phyloP scores from a whole-genome alignment of 2,329 filamentous ascomycete genomes.

The Hypoxylon sp. region DNA sequence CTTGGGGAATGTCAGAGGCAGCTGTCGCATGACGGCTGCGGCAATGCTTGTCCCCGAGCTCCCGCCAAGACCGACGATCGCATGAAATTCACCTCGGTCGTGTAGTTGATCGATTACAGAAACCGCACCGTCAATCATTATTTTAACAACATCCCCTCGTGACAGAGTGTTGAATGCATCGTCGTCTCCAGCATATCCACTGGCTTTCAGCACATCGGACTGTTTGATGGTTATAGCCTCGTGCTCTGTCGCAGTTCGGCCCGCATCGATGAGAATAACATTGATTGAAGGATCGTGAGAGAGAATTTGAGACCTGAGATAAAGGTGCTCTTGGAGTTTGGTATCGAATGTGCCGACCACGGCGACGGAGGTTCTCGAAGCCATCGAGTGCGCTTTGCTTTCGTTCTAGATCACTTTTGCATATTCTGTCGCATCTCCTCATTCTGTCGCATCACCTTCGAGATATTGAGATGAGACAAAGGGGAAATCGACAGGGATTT shows the following conservation, averaged over 20 bases:
- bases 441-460: no score
- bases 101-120: slow-evolving; percentile 56
- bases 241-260: slow-evolving; percentile 58
- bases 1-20: slow-evolving; percentile 76
- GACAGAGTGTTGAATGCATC: slow-evolving; percentile 58
- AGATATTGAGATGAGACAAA: no score
- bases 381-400: not conserved
- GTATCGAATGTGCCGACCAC: slow-evolving; percentile 73
- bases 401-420: not conserved
- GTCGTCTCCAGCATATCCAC: slow-evolving; percentile 50
- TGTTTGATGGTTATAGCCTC: slow-evolving; percentile 56
- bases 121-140: slow-evolving; percentile 64
- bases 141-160: slow-evolving; percentile 64
- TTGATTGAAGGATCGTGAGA: slow-evolving; percentile 53
- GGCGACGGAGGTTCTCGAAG: slow-evolving; percentile 47
- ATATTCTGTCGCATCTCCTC: no score
- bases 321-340: slow-evolving; percentile 70
- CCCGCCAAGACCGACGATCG: slow-evolving; percentile 70
- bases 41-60: slow-evolving; percentile 72
- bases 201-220: slow-evolving; percentile 50
- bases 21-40: slow-evolving; percentile 68
- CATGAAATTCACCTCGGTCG: slow-evolving; percentile 59
- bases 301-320: slow-evolving; percentile 55
- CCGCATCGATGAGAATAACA: slow-evolving; percentile 67
- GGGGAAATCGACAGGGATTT: no score